phyloP scores from a whole-genome alignment of 1,284 basidiomycete genomes.

The Ustilago tritici region DNA sequence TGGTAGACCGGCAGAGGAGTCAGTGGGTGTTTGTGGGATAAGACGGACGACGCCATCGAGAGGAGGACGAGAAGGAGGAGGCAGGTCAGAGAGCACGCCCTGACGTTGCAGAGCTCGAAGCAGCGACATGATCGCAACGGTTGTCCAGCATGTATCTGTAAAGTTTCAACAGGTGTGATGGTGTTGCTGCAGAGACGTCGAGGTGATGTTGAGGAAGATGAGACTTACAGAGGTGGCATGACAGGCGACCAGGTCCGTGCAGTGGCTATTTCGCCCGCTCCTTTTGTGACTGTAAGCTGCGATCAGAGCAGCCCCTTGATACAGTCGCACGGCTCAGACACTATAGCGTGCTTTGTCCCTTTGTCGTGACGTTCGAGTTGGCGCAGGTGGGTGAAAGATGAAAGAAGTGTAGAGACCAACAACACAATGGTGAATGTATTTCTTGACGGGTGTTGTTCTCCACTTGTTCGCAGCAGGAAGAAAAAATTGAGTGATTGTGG shows the following conservation, averaged over 20 bases:
- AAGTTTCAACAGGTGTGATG: neutral
- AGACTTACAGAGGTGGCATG: slow-evolving; percentile 48
- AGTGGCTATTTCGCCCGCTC: neutral
- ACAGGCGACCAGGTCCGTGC: slow-evolving; percentile 25
- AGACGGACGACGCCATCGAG: slow-evolving; percentile 10
- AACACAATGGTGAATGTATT: slow-evolving; percentile 1
- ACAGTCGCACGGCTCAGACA: slow-evolving; percentile 4
- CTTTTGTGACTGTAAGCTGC: slow-evolving; percentile 4
- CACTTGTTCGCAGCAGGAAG: neutral
- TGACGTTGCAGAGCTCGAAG: slow-evolving; percentile 39
- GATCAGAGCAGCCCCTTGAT: neutral
- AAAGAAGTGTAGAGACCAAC: neutral
- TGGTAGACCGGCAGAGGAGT: slow-evolving; percentile 1
- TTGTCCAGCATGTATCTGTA: no score
- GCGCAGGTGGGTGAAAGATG: neutral
- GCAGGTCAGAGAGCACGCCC: slow-evolving; percentile 29
- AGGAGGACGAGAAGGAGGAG: slow-evolving; percentile 23
- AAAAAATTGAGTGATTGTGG: neutral
- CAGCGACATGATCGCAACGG: slow-evolving; percentile 21
- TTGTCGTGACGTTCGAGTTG: neutral
- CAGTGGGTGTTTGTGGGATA: slow-evolving; percentile 12
- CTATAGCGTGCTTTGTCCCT: neutral
- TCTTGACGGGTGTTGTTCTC: slow-evolving; percentile 9
- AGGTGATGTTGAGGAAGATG: neutral
- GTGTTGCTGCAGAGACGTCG: neutral